Evolutionary conservation across 768 basidiomycete genomes (phyloP), one percentile per base, ranked within the genome.

Genomic region (Holtermannia corniformis): DNA sequence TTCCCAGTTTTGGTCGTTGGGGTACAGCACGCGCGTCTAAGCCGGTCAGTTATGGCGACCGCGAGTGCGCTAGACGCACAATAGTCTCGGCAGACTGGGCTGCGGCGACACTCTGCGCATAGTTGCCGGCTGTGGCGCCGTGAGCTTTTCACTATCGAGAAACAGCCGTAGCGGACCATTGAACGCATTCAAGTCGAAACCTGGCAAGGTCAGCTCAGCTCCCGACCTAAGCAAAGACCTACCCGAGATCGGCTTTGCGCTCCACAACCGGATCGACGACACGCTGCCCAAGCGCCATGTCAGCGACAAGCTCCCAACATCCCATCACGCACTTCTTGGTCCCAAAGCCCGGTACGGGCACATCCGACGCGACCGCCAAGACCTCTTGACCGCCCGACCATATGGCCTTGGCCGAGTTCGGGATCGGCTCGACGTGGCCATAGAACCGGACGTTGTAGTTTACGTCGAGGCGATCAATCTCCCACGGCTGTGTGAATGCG

Each of bases 131-230:
- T 88, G 56, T 21, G 48, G 14, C 42, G 45, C 22, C n/a, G 41
- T 44, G 51, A 54, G 57, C 45, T 3, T 24, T n/a, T n/a, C n/a
- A n/a, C n/a, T n/a, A n/a, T n/a, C n/a, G n/a, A n/a, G n/a, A n/a
- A n/a, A n/a, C n/a, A n/a, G n/a, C n/a, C n/a, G n/a, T n/a, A n/a
- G 55, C 74, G 50, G 56, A 86, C 86, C 87, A 68, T 97, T 97
- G 81, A 96, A 97, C 44, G 85, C 86, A 71, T 90, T 86, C 59
- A 96, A 72, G 73, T 96, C 91, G 68, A 96, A 96, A 83, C 75
- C 84, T 84, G 66, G 72, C 57, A n/a, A 32, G 32, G n/a, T 49
- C 26, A 49, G 47, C 21, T 10, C n/a, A 14, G 11, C 3, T 12
- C 47, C 4, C 12, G 21, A 12, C 26, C 14, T 4, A 27, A 37